Evolutionary conservation across 192 early-diverging fungal species (phyloP), one percentile per base, ranked within the genome.

Genomic region (Hyaloraphidium curvatum): DNA sequence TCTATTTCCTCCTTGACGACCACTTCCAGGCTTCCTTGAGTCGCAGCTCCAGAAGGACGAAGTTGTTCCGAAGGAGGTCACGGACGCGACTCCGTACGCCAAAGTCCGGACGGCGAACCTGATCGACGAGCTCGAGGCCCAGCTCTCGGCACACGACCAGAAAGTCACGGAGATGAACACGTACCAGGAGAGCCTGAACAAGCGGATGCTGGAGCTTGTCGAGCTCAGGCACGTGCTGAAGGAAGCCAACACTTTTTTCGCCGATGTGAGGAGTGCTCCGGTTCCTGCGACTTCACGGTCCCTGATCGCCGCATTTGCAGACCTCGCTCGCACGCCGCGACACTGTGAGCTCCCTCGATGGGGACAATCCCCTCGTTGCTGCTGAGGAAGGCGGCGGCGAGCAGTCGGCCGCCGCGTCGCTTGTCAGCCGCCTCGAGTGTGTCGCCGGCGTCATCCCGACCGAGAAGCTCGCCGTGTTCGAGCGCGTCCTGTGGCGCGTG

Each of bases 381-480:
- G n/a, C n/a, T n/a, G n/a, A n/a, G n/a, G n/a, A n/a, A n/a, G n/a
- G n/a, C n/a, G n/a, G n/a, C n/a, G n/a, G n/a, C n/a, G n/a, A n/a
- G n/a, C n/a, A n/a, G n/a, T n/a, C n/a, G n/a, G n/a, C n/a, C n/a
- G n/a, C n/a, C n/a, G n/a, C n/a, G n/a, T n/a, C n/a, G n/a, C n/a
- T n/a, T n/a, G n/a, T n/a, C n/a, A n/a, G n/a, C 51, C 67, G 67
- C 58, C 53, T 81, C 30, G 87, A 90, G 30, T 91, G 86, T 65
- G 86, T 98, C 40, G 84, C 95, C 29, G 95, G 95, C 28, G 95
- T 98, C 16, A 90, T 98, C 52, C 70, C 83, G 22, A 79, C 91
- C 37, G 56, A 61, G 23, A 80, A 81, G 52, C 77, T 91, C 61
- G 76, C 74, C 30, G 89, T 82, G 14, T 94, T 98, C 59, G 88